These are phyloP conservation scores for Cladosporium sp. DNA, from an alignment of 2,329 filamentous ascomycete species.

Conservation along the genomic window DNA sequence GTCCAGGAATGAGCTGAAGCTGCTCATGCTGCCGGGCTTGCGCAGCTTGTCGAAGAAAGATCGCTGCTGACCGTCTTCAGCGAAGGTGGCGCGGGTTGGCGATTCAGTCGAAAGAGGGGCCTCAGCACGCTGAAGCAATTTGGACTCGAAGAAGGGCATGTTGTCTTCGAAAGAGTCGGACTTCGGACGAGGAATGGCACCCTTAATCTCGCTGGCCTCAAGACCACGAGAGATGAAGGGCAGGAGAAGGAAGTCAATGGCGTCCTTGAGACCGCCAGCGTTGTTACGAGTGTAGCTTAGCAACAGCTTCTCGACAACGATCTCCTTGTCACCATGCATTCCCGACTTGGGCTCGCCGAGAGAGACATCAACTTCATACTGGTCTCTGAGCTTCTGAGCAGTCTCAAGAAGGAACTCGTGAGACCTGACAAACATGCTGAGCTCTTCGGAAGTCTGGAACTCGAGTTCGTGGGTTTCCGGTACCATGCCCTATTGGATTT, in stretches of 20 bases:
- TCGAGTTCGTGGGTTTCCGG: conserved; percentile 93
- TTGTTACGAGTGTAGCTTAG: conserved; percentile 90
- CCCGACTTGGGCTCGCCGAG: conserved; percentile 58
- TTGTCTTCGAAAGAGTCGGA: conserved; percentile 98
- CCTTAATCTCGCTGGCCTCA: conserved; percentile 84
- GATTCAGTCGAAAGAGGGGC: conserved; percentile 78
- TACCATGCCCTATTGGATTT: conserved; percentile 70
- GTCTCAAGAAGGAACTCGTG: conserved; percentile 79
- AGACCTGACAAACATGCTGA: conserved; percentile 81
- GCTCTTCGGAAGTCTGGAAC: conserved; percentile 71
- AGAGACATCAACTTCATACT: conserved; percentile 88
- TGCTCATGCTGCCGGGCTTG: conserved; percentile 92
- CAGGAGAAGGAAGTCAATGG: conserved; percentile 89
- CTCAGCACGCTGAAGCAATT: conserved; percentile 90
- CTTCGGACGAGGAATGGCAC: conserved; percentile 95
- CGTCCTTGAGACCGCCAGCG: conserved; percentile 89
- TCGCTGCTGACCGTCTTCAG: conserved; percentile 77
- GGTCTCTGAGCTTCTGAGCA: conserved; percentile 78
- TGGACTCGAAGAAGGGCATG: conserved; percentile 94
- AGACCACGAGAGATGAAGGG: conserved; percentile 85
- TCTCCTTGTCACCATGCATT: conserved; percentile 44
- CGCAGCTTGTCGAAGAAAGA: conserved; percentile 88
- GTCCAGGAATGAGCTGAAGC: conserved; percentile 93
- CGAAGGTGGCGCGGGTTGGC: conserved; percentile 84
- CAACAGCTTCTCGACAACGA: conserved; percentile 49